phyloP scores from a whole-genome alignment of 768 basidiomycete species.

The Russula sp. region DNA sequence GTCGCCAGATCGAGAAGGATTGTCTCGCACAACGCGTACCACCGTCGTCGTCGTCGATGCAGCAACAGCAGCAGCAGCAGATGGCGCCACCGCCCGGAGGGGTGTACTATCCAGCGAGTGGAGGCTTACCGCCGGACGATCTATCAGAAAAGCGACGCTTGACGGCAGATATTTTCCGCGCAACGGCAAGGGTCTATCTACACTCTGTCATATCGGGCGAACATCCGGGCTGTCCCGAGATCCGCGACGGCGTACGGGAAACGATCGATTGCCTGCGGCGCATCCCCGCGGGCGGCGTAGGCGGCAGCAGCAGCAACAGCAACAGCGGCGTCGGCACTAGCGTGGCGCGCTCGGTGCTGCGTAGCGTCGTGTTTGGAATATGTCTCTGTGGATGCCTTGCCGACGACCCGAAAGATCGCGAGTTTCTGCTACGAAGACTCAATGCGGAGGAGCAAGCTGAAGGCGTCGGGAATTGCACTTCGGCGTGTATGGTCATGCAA shows the following conservation, averaged over 20 bases:
- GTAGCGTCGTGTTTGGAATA: constrained; percentile 76
- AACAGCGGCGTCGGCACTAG: constrained; percentile 9
- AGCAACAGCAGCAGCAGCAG: not conserved
- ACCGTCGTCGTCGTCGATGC: not conserved
- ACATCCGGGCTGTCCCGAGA: constrained; percentile 62
- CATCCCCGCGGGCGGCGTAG: constrained; percentile 37
- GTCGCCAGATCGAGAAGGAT: constrained; percentile 48
- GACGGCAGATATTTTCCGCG: constrained; percentile 58
- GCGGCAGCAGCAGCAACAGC: not conserved
- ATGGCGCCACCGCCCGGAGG: not conserved
- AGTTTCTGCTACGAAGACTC: constrained; percentile 47
- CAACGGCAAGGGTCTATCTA: constrained; percentile 71
- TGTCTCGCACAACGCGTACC: constrained; percentile 32
- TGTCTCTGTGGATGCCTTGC: constrained; percentile 72
- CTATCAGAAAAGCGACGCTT: constrained; percentile 38
- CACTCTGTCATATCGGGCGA: constrained; percentile 75
- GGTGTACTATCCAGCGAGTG: constrained; percentile 4
- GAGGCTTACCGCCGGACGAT: constrained; percentile 17
- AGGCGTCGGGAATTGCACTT: constrained; percentile 62
- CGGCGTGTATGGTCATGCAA: constrained; percentile 52
- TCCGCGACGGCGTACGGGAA: constrained; percentile 51
- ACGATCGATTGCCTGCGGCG: constrained; percentile 48
- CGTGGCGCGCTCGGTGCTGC: constrained; percentile 50
- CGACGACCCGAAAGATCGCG: constrained; percentile 45
- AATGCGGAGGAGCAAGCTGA: constrained; percentile 47